A percentile compares a stretch with the other conserved stretches of the same genome.
These are phyloP conservation scores for Cutaneotrichosporon sp. DNA, from an alignment of 1,284 basidiomycete genomes.

Conservation along the genomic window DNA sequence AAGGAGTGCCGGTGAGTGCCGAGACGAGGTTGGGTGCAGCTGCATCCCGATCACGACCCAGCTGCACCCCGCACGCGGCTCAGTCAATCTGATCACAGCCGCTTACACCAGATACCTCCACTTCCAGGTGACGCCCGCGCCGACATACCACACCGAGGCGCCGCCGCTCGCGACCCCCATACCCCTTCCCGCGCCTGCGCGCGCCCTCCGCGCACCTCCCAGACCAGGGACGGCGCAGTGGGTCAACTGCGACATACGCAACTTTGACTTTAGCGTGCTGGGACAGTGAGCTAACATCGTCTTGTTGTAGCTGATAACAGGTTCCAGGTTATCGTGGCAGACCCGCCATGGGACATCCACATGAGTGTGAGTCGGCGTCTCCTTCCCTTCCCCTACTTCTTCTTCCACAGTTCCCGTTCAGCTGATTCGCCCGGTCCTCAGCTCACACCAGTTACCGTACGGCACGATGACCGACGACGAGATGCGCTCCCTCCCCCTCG, in stretches of 20 bases:
- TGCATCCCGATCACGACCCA: too few relatives aligned
- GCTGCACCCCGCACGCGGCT: too few relatives aligned
- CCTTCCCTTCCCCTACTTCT: too few relatives aligned
- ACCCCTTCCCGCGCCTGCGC: constrained; percentile 14
- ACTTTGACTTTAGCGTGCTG: constrained; percentile 88
- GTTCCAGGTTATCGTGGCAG: constrained; percentile 97
- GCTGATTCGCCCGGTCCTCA: constrained; percentile 7
- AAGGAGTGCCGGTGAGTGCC: constrained; percentile 49
- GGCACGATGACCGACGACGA: constrained; percentile 99
- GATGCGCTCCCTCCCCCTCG: constrained; percentile 96
- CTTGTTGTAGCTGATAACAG: constrained; percentile 57
- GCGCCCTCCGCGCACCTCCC: neutral
- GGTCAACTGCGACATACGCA: constrained; percentile 92
- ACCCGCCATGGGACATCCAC: constrained; percentile 98
- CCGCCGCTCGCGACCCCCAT: constrained; percentile 14
- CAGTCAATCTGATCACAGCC: too few relatives aligned
- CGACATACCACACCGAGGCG: constrained; percentile 8
- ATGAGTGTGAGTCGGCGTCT: constrained; percentile 83
- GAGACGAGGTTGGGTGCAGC: too few relatives aligned
- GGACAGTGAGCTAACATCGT: constrained; percentile 60
- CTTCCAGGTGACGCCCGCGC: constrained; percentile 67
- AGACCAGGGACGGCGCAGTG: constrained; percentile 65
- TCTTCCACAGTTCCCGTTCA: too few relatives aligned
- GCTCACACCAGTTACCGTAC: constrained; percentile 73
- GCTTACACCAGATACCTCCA: constrained; percentile 73